Base-by-base conservation (phyloP, 257 asterid species). In the Salvia hispanica region DNA sequence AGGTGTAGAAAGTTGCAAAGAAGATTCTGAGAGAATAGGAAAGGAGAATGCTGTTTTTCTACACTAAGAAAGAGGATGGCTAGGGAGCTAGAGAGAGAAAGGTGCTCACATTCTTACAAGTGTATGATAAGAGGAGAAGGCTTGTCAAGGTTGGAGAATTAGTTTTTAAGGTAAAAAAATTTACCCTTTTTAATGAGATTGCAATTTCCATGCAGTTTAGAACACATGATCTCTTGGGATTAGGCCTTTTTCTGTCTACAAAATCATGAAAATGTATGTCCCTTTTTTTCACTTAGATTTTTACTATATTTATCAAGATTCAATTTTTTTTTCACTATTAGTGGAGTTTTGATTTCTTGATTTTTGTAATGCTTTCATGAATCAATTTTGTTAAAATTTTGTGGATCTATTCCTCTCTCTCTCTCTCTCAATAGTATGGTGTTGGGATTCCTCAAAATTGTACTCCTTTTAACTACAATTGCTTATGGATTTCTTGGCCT, bases 81-180 rank as follows among this genome's bases (percentile, higher is more conserved):
- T 81, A 74, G 78, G 67, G 74, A 53, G 63, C 62, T 69, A 80
- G 71, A 66, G 66, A 63, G 69, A 58, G 76, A 74, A 52, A 63
- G 64, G 36, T 37, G 21, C 42, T 47, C 37, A 13, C 63, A 52
- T 33, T 11, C 54, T 58, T 53, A 45, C 70, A 48, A 25, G 66
- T 48, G 21, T 69, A 6, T 31, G 9, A 36, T 13, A 64, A 66
- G 77, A 78, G 42, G 45, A 5, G 74, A 77, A 74, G 83, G 74
- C 14, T 72, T 66, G 78, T 86, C 78, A 79, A 74, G 82, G 64
- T 47, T 64, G 81, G 74, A 80, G 74, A 65, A 46, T 67, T 51
- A 77, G 52, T 60, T 70, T 42, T 74, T 58, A 60, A 73, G 74
- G 79, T 66, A 64, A 67, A 12, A 4, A 14, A 55, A 31, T 69